Conservation (phyloP, 2,329 filamentous ascomycete species). For the Pezicula radicicola region DNA sequence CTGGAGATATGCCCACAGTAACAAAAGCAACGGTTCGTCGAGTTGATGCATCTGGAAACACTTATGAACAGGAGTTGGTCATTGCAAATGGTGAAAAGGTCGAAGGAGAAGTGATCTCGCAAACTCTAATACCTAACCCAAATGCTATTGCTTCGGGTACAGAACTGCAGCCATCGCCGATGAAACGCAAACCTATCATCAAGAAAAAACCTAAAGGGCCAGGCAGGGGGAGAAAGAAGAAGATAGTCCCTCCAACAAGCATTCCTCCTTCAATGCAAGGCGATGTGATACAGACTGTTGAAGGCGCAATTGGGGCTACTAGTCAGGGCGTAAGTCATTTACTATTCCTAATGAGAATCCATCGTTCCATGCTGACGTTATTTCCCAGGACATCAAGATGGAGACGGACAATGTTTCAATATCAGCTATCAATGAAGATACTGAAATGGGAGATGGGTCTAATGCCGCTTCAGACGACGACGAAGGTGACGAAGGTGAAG, state of each 20-base stretch:
- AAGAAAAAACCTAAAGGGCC: conserved; percentile 78
- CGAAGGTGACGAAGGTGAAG: conserved; percentile 34
- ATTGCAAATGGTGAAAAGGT: conserved; percentile 75
- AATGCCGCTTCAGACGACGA: conserved; percentile 25
- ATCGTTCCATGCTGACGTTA: conserved; percentile 5
- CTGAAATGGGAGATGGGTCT: conserved; percentile 29
- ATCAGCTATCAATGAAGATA: conserved; percentile 22
- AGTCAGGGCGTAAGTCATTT: conserved; percentile 20
- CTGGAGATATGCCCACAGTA: conserved; percentile 54
- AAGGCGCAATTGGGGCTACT: conserved; percentile 4
- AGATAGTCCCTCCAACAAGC: conserved; percentile 35
- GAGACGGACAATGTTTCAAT: conserved; percentile 13
- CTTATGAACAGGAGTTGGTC: conserved; percentile 80
- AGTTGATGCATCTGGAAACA: conserved; percentile 74
- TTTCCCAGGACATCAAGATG: conserved; percentile 19
- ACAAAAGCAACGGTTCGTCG: conserved; percentile 79
- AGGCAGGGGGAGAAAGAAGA: conserved; percentile 76
- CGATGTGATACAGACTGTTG: conserved; percentile 7
- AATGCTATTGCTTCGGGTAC: conserved; percentile 42
- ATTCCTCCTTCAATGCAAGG: conserved; percentile 10
- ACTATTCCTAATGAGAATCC: background rate
- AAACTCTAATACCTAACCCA: conserved; percentile 58
- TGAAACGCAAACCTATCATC: conserved; percentile 54
- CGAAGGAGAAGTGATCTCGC: conserved; percentile 75
- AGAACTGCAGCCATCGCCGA: conserved; percentile 40